phyloP scores from a whole-genome alignment of 2,329 filamentous ascomycete genomes.

The Neopestalotiopsis clavispora region DNA sequence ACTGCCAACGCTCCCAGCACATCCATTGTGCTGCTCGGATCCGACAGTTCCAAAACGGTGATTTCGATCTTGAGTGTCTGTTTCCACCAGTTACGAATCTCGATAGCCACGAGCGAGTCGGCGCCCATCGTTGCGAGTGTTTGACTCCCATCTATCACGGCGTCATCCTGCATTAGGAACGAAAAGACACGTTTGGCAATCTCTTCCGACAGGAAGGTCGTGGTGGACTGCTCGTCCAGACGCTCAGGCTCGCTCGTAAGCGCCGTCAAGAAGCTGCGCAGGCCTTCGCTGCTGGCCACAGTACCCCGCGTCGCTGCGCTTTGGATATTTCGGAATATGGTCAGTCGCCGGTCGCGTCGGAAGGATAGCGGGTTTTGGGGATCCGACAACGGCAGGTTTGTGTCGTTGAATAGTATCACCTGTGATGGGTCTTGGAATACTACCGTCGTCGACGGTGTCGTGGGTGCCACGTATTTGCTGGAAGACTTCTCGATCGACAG shows the following conservation, averaged over 20 bases:
- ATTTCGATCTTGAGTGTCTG: constrained; percentile 22
- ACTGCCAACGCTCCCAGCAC: constrained; percentile 4
- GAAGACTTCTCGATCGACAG: background rate
- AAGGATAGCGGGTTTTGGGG: background rate
- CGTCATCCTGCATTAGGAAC: constrained; percentile 8
- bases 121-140: constrained; percentile 11
- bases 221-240: background rate
- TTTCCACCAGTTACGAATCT: constrained; percentile 17
- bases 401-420: constrained; percentile 3
- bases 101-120: constrained; percentile 18
- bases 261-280: background rate
- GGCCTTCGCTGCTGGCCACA: background rate
- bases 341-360: background rate
- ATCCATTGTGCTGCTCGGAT: constrained; percentile 1
- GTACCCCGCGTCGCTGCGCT: background rate
- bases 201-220: constrained; percentile 2
- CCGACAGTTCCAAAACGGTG: constrained; percentile 3
- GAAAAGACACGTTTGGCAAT: constrained; percentile 2
- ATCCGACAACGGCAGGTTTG: background rate
- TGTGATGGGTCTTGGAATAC: constrained; percentile 2
- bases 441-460: background rate
- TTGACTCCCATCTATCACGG: background rate
- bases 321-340: constrained; percentile 2
- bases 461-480: background rate
- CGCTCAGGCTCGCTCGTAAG: background rate